These are phyloP conservation scores for Nakaseomyces kungkrabaensis DNA, from an alignment of 1,139 yeast species.

Conservation along the genomic window DNA sequence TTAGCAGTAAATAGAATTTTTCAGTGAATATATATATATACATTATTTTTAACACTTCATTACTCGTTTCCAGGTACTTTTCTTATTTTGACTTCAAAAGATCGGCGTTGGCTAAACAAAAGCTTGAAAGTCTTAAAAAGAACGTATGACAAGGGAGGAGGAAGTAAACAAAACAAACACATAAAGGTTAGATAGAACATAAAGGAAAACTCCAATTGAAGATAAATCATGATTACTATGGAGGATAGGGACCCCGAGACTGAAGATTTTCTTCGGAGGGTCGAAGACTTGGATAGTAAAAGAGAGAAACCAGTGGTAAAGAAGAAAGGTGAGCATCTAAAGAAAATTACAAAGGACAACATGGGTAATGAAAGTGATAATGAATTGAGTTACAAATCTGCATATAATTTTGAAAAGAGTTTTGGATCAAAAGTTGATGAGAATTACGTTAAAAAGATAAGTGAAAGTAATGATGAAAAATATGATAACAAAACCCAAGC, in stretches of 20 bases:
- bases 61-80: background rate
- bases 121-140: no score
- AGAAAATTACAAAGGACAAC: background rate
- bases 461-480: background rate
- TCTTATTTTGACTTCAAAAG: background rate
- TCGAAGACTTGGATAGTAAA: slow-evolving; percentile 14
- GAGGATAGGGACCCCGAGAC: slow-evolving; percentile 7
- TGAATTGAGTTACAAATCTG: slow-evolving; percentile 28
- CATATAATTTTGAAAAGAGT: slow-evolving; percentile 32
- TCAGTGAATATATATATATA: background rate
- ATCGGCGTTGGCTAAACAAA: no score
- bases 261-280: slow-evolving; percentile 15
- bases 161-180: no score
- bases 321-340: slow-evolving; percentile 4
- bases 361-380: slow-evolving; percentile 4
- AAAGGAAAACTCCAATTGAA: background rate
- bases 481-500: slow-evolving; percentile 2
- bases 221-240: background rate
- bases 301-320: slow-evolving; percentile 5
- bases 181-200: background rate
- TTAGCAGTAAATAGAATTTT: no score
- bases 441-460: background rate
- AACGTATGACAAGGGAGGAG: no score
- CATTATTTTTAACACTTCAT: no score
- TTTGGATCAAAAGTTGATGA: slow-evolving; percentile 15